phyloP scores from a whole-genome alignment of 2,329 filamentous ascomycete genomes.

The Cercospora sojina region DNA sequence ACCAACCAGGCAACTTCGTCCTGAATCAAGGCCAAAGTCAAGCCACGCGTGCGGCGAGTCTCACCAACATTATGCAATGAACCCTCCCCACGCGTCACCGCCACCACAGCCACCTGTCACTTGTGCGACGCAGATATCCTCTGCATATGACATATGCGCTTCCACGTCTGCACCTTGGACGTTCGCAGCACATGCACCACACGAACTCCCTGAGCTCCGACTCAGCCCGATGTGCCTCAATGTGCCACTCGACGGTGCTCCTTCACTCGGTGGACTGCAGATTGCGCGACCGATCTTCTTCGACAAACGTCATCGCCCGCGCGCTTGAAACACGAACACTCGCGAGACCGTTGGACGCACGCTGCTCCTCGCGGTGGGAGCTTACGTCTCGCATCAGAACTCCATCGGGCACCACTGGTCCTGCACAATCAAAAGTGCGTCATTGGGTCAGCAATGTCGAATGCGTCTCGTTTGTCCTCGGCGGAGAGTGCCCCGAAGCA shows the following conservation, averaged over 20 bases:
- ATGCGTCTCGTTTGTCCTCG: background rate
- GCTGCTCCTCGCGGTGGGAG: background rate
- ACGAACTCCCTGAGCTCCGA: background rate
- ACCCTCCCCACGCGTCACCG: background rate
- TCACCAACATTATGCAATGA: background rate
- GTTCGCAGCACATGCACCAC: background rate
- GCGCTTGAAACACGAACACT: background rate
- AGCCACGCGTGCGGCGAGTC: conserved; percentile 5
- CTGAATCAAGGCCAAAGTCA: background rate
- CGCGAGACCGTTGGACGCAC: background rate
- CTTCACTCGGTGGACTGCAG: background rate
- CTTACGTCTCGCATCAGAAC: background rate
- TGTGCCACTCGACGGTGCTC: background rate
- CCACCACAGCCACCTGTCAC: conserved; percentile 11
- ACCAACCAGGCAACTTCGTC: background rate
- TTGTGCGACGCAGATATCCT: background rate
- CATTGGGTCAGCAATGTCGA: background rate
- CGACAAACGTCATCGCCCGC: background rate
- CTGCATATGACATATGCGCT: conserved; percentile 2
- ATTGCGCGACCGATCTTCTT: background rate
- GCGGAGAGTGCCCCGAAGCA: background rate
- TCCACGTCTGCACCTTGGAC: background rate
- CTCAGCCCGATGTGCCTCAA: background rate
- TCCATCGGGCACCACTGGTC: background rate
- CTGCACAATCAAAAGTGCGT: background rate